Base-by-base conservation (phyloP, 1,284 basidiomycete species). In the Ustilago xerochloae region DNA sequence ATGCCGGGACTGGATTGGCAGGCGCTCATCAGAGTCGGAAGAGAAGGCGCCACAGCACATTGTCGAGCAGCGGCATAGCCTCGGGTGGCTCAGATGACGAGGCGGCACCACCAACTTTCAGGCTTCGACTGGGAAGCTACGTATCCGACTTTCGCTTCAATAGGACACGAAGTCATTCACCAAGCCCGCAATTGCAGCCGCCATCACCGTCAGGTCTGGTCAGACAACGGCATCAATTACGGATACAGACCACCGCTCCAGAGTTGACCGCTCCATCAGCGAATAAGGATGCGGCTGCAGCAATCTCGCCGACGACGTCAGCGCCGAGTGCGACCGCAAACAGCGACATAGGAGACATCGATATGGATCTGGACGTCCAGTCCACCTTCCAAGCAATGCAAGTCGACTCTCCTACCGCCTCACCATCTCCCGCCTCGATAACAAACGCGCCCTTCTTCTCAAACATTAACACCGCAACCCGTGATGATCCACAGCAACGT, bases 361-460 rank as follows among this genome's bases (percentile, higher is more conserved):
- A 71, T 0, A 63, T 64, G 57, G 68, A 71, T n/a, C 46, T 65
- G 9, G 66, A 69, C 36, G 56, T 69, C 7, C 55, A 71, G n/a
- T 36, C 46, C 12, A 58, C 57, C 1, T 71, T 71, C 18, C 58
- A 58, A 29, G 68, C 68, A 7, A 71, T 71, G 68, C 68, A 71
- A 35, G 68, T 71, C 38, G 68, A 71, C 18, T 62, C 58, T 20
- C 62, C 68, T 6, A 53, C 36, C 7, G 51, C 62, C 2, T 70
- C 67, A 4, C 61, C 67, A 8, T 63, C 56, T 8, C 22, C 47
- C n/a, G n/a, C 10, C 18, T 35, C 10, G 15, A 29, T 16, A 15
- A 13, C 57, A 7, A 13, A 35, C 0, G 16, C 16, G 4, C 49
- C 52, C 2, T 50, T 56, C 46, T 57, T 68, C 32, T 43, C 47